A percentile compares a stretch with the other conserved stretches of the same genome.
Evolutionary conservation across 169 alveolate genomes (phyloP).

Genomic region (Plasmodium reichenowi): DNA sequence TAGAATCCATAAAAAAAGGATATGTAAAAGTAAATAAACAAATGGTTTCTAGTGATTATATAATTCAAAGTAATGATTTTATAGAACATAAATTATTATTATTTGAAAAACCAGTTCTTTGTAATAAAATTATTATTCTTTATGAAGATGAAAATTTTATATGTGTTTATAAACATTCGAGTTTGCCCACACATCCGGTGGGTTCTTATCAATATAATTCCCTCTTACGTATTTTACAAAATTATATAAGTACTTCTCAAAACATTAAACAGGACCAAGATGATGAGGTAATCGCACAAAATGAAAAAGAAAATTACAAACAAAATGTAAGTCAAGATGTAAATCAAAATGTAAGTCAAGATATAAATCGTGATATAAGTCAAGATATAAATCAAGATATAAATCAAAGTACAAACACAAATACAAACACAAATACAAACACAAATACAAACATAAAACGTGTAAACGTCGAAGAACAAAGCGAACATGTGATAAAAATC

Average conservation of each 20-base stretch:
- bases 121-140: constrained; percentile 69
- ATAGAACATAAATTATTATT: constrained; percentile 81
- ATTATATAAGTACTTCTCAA: constrained; percentile 22
- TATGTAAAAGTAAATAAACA: constrained; percentile 77
- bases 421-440: no score
- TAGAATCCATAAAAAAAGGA: constrained; percentile 76
- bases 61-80: constrained; percentile 78
- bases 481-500: constrained; percentile 34
- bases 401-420: no score
- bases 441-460: no score
- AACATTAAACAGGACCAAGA: background rate
- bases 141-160: constrained; percentile 81
- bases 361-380: background rate
- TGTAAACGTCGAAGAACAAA: no score
- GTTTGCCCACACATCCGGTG: constrained; percentile 85
- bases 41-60: constrained; percentile 76
- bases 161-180: constrained; percentile 82
- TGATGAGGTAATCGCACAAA: no score
- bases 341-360: no score
- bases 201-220: constrained; percentile 86
- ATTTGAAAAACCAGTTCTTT: constrained; percentile 82
- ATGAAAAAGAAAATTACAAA: no score
- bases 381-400: no score
- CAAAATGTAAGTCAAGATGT: no score
- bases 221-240: constrained; percentile 78